These are phyloP conservation scores for Bigelowiella natans DNA, from an alignment of 78 protist species.

Conservation along the genomic window DNA sequence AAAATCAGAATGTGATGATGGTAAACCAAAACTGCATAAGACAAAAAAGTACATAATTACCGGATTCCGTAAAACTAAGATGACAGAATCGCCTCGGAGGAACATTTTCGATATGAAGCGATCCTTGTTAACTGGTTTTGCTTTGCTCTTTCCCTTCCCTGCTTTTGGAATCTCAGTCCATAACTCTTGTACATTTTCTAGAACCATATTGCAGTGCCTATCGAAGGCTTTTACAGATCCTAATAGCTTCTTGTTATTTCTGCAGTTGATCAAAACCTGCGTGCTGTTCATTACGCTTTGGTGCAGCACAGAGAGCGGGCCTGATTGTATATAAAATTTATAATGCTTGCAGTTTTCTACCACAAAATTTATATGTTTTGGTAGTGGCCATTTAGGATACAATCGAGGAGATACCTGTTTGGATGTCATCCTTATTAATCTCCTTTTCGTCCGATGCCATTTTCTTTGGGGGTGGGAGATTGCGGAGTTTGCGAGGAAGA, in stretches of 20 bases:
- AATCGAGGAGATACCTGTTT: too few relatives aligned
- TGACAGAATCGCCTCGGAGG: conserved; percentile 95
- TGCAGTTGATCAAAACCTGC: conserved; percentile 77
- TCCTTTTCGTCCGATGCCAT: too few relatives aligned
- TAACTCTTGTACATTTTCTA: conserved; percentile 89
- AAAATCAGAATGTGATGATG: too few relatives aligned
- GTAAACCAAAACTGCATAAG: too few relatives aligned
- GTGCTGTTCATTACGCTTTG: conserved; percentile 64
- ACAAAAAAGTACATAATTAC: too few relatives aligned
- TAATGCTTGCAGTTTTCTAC: too few relatives aligned
- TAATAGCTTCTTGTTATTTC: conserved; percentile 91
- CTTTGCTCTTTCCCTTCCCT: conserved; percentile 66
- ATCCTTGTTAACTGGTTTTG: conserved; percentile 77
- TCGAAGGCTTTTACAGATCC: conserved; percentile 95
- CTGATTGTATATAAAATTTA: too few relatives aligned
- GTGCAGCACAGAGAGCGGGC: conserved; percentile 86
- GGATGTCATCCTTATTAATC: too few relatives aligned
- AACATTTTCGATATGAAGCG: conserved; percentile 87
- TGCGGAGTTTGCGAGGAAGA: too few relatives aligned
- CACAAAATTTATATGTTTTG: too few relatives aligned
- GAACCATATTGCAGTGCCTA: conserved; percentile 96
- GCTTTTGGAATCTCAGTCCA: conserved; percentile 62
- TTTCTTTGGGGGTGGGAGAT: too few relatives aligned
- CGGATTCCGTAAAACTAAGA: conserved; percentile 86
- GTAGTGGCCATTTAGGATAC: too few relatives aligned